Percentiles rank a stretch among this genome's conserved stretches.
phyloP scores from a whole-genome alignment of 352 stramenopile species.

The Phytophthora europaea region DNA sequence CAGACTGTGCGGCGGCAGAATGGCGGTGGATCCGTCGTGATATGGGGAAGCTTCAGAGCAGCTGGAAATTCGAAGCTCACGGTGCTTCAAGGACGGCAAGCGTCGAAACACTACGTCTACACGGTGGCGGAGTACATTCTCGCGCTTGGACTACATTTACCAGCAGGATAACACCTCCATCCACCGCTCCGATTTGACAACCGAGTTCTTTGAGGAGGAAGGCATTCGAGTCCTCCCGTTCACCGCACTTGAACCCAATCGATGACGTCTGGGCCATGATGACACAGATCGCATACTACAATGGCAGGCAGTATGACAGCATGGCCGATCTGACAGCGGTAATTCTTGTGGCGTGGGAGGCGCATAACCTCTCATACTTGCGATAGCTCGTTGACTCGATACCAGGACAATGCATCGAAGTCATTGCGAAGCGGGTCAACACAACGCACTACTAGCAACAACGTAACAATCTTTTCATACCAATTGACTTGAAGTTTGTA shows the following conservation, averaged over 20 bases:
- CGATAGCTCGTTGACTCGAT: slow-evolving; percentile 6
- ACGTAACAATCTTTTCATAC: no score
- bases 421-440: background rate
- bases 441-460: no score
- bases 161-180: slow-evolving; percentile 26
- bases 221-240: slow-evolving; percentile 6
- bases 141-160: slow-evolving; percentile 20
- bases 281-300: slow-evolving; percentile 21
- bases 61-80: slow-evolving; percentile 20
- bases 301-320: slow-evolving; percentile 18
- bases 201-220: slow-evolving; percentile 14
- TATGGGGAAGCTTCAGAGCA: slow-evolving; percentile 1
- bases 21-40: background rate
- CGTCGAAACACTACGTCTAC: slow-evolving; percentile 13
- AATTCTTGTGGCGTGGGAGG: slow-evolving; percentile 1
- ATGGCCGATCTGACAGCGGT: background rate
- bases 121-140: slow-evolving; percentile 24
- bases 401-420: slow-evolving; percentile 8
- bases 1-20: slow-evolving; percentile 10
- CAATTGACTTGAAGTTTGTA: no score
- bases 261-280: slow-evolving; percentile 9
- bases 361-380: background rate
- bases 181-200: background rate
- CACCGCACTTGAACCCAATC: slow-evolving; percentile 12
- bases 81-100: background rate